A percentile compares a stretch with the other conserved stretches of the same genome.
Conservation (phyloP, 345 rosid species). For the Eucalyptus fibrosa region DNA sequence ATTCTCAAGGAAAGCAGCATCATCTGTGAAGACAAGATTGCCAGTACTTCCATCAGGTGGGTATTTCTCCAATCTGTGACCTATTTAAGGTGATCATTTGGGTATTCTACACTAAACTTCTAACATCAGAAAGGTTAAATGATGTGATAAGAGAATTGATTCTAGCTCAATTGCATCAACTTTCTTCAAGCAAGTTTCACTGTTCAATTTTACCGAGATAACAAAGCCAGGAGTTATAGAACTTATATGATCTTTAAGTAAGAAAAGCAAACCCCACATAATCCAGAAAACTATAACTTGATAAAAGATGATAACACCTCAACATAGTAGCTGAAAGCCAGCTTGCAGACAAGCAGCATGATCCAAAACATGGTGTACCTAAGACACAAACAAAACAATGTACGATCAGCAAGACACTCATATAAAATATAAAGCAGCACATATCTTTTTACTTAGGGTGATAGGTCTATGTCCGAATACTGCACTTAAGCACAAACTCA, state of each 20-base stretch:
- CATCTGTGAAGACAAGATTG: background rate
- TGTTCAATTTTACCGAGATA: background rate
- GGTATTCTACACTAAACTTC: background rate
- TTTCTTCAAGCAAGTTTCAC: background rate
- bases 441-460: background rate
- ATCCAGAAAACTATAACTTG: background rate
- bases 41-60: background rate
- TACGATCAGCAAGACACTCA: background rate
- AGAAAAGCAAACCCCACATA: background rate
- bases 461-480: background rate
- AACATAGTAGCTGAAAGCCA: constrained; percentile 96
- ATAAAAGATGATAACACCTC: constrained; percentile 42
- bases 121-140: background rate
- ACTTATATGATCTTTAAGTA: background rate
- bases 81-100: background rate
- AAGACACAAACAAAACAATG: background rate
- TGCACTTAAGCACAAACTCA: background rate
- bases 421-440: background rate
- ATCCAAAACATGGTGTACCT: constrained; percentile 98
- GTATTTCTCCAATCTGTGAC: background rate
- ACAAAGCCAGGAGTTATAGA: background rate
- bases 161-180: background rate
- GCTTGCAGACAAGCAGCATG: constrained; percentile 81
- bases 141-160: background rate
- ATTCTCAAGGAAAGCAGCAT: background rate